Conservation (phyloP, 768 basidiomycete genomes). For the Lentinula lateritia region DNA sequence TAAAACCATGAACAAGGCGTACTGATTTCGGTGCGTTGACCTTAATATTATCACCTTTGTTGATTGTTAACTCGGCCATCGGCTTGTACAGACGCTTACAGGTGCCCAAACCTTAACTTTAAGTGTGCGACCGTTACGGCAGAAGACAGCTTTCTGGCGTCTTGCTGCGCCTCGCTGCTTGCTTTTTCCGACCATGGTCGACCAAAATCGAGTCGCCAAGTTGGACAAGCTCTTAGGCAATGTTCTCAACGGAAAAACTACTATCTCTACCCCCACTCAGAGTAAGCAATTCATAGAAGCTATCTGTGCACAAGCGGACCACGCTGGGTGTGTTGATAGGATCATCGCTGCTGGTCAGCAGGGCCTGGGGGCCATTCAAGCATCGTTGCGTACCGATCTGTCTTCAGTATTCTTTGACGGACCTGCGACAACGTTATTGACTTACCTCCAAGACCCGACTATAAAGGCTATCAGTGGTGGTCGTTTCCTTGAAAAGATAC, state of each 20-base stretch:
- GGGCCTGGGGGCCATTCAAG: slow-evolving; percentile 34
- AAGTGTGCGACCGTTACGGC: not conserved
- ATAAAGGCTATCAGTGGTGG: slow-evolving; percentile 38
- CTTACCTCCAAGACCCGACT: slow-evolving; percentile 30
- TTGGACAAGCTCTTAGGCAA: not conserved
- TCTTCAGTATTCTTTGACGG: slow-evolving; percentile 36
- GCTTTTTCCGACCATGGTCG: not conserved
- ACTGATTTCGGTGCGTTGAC: too few species aligned
- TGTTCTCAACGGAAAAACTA: not conserved
- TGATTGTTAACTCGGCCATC: not conserved
- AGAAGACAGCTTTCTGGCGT: not conserved
- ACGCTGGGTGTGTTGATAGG: slow-evolving; percentile 28
- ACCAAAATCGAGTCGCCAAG: not conserved
- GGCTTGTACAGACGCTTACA: not conserved
- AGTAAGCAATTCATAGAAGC: slow-evolving; percentile 37
- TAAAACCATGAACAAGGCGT: too few species aligned
- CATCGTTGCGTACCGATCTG: slow-evolving; percentile 35
- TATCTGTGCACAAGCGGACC: slow-evolving; percentile 33
- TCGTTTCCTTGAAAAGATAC: slow-evolving; percentile 29
- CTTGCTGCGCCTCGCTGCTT: not conserved
- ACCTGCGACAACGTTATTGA: slow-evolving; percentile 27
- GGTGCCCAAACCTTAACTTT: not conserved
- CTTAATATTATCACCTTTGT: too few species aligned
- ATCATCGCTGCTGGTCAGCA: slow-evolving; percentile 24
- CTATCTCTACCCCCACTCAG: not conserved